phyloP scores from a whole-genome alignment of 1,139 yeast species.

The Wickerhamomyces sp. region DNA sequence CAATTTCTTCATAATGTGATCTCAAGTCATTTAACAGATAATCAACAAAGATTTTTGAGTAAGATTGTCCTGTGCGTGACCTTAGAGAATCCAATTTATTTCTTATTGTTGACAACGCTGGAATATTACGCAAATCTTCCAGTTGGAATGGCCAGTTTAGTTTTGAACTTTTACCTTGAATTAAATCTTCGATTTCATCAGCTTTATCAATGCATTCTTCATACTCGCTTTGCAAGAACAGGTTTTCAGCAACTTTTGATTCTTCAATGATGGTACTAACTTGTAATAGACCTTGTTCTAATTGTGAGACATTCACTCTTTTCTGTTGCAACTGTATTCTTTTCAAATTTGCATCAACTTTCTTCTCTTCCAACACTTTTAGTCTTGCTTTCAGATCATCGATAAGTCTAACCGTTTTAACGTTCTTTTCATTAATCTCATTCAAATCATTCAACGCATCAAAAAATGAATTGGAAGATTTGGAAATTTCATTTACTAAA shows the following conservation, averaged over 20 bases:
- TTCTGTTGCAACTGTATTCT: constrained; percentile 50
- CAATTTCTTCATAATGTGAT: constrained; percentile 46
- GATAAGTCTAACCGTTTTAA: constrained; percentile 45
- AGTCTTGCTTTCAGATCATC: constrained; percentile 41
- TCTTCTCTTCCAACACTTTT: constrained; percentile 40
- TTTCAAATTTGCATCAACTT: constrained; percentile 49
- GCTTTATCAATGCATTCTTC: constrained; percentile 49
- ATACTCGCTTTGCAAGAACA: constrained; percentile 40
- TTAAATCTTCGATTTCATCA: constrained; percentile 50
- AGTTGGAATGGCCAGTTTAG: constrained; percentile 45
- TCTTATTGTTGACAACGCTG: constrained; percentile 55
- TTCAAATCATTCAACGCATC: constrained; percentile 72
- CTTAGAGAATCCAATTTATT: constrained; percentile 47
- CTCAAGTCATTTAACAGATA: constrained; percentile 58
- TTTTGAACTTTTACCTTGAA: constrained; percentile 44
- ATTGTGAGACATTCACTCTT: constrained; percentile 53
- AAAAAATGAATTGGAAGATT: constrained; percentile 80
- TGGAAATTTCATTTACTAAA: constrained; percentile 76
- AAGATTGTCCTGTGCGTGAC: constrained; percentile 63
- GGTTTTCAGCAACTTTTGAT: constrained; percentile 48
- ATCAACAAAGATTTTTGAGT: constrained; percentile 52
- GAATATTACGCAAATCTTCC: constrained; percentile 48
- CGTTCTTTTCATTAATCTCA: constrained; percentile 55
- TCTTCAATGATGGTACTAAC: constrained; percentile 45
- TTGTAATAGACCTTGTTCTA: constrained; percentile 68